These are phyloP conservation scores for Isochrysis galbana DNA, from an alignment of 78 protist species.

Conservation along the genomic window DNA sequence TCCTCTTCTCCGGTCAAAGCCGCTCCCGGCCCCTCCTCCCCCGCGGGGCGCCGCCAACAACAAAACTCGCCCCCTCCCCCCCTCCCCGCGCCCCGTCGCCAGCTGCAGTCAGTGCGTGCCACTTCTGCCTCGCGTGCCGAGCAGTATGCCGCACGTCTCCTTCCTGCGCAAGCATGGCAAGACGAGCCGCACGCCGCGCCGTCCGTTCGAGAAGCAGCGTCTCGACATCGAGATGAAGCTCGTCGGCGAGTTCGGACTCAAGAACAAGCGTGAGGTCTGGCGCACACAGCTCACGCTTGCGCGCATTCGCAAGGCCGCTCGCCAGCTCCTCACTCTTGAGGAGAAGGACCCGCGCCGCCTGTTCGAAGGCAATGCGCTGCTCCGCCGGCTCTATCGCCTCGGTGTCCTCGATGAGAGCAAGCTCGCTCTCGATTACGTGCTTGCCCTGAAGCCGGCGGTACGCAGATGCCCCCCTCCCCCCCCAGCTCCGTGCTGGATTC, in stretches of 20 bases:
- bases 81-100: too few species aligned
- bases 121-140: too few species aligned
- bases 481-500: background rate
- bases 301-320: constrained; percentile 95
- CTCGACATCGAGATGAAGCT: constrained; percentile 95
- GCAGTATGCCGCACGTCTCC: background rate
- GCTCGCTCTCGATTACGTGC: constrained; percentile 96
- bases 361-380: constrained; percentile 97
- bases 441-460: constrained; percentile 80
- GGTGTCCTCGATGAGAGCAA: constrained; percentile 94
- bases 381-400: constrained; percentile 84
- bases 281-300: constrained; percentile 93
- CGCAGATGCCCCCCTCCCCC: background rate
- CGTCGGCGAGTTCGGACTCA: constrained; percentile 97
- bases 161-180: constrained; percentile 60
- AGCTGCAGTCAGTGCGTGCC: too few species aligned
- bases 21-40: too few species aligned
- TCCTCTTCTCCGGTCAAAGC: too few species aligned
- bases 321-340: constrained; percentile 95
- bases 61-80: too few species aligned
- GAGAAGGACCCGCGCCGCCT: constrained; percentile 81
- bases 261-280: constrained; percentile 99
- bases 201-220: constrained; percentile 99
- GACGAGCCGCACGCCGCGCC: constrained; percentile 91
- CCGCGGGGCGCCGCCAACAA: too few species aligned